These are phyloP conservation scores for Aeminium ludgeri DNA, from an alignment of 495 filamentous ascomycete genomes.

Conservation along the genomic window DNA sequence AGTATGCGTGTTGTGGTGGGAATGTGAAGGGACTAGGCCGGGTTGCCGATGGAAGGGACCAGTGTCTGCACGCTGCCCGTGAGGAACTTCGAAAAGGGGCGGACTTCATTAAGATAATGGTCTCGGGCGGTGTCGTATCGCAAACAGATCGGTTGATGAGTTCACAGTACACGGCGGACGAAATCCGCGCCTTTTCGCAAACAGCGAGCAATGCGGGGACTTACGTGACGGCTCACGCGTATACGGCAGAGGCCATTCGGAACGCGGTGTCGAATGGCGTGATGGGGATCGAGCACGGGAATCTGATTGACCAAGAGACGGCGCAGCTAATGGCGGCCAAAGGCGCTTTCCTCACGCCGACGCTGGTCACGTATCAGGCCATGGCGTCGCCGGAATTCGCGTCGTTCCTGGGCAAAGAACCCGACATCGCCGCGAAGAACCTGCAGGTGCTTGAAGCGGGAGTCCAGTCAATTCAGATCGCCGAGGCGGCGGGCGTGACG, in stretches of 20 bases:
- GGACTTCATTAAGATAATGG: constrained; percentile 44
- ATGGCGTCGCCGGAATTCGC: constrained; percentile 31
- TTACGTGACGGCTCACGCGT: constrained; percentile 41
- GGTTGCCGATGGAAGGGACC: constrained; percentile 34
- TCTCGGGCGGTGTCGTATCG: constrained; percentile 35
- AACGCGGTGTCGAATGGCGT: constrained; percentile 39
- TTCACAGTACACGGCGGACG: constrained; percentile 35
- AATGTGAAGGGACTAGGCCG: constrained; percentile 25
- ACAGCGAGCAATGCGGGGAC: constrained; percentile 31
- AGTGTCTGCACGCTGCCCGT: constrained; percentile 32
- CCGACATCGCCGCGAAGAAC: constrained; percentile 30
- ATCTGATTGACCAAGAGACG: constrained; percentile 34
- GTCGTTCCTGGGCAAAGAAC: constrained; percentile 27
- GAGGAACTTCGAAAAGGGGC: constrained; percentile 37
- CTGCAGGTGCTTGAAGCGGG: constrained; percentile 30
- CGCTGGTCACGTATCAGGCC: constrained; percentile 33
- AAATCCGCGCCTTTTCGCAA: constrained; percentile 34
- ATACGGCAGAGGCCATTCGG: constrained; percentile 33
- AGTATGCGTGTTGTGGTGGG: constrained; percentile 30
- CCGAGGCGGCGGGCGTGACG: constrained; percentile 31
- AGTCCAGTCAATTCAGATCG: constrained; percentile 29
- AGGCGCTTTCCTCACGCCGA: constrained; percentile 35
- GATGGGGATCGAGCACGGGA: constrained; percentile 39
- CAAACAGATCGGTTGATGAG: constrained; percentile 34
- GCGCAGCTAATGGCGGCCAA: constrained; percentile 32